A percentile compares a stretch with the other conserved stretches of the same genome.
Conservation (phyloP, 176 grass and related monocot genomes). For the Melocanna baccifera region DNA sequence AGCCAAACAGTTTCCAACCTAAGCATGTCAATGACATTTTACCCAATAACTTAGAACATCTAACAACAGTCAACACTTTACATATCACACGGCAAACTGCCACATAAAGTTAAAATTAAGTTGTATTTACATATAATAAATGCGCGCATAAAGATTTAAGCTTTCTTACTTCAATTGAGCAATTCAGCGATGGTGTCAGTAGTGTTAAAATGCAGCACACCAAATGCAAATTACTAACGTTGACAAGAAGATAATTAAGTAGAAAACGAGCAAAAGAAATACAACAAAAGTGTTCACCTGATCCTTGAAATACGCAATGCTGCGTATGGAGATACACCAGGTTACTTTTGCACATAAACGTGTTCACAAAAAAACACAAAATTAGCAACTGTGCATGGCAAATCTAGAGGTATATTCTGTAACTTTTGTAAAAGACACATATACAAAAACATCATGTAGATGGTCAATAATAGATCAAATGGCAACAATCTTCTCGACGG, state of each 20-base stretch:
- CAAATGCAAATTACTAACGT: background rate
- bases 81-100: background rate
- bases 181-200: background rate
- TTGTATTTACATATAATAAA: background rate
- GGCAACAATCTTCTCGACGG: no score
- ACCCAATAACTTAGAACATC: background rate
- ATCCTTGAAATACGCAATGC: constrained; percentile 82
- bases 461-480: background rate
- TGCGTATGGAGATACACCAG: background rate
- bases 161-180: background rate
- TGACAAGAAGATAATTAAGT: background rate
- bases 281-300: constrained; percentile 44
- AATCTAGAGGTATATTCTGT: background rate
- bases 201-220: background rate
- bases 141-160: background rate
- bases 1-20: background rate
- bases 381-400: background rate
- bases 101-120: background rate
- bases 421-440: background rate
- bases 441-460: background rate
- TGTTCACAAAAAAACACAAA: background rate
- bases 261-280: background rate
- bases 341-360: background rate
- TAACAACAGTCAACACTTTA: background rate
- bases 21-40: background rate